Evolutionary conservation across 2,329 filamentous ascomycete species (phyloP).

Genomic region (Berkeleyomyces basicola): DNA sequence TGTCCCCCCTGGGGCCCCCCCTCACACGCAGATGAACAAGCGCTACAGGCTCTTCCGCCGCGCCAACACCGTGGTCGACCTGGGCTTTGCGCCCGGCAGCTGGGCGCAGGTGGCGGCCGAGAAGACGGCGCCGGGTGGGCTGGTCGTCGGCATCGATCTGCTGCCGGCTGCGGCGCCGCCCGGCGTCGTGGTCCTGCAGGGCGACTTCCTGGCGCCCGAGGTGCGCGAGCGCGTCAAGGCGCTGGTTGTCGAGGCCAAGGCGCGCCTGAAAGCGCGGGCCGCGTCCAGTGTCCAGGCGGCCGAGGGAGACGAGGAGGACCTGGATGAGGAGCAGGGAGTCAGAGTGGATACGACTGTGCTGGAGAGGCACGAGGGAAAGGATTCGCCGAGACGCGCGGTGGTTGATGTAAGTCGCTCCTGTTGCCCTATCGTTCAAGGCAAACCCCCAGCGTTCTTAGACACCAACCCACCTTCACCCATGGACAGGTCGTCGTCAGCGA

Average conservation of each 20-base stretch:
- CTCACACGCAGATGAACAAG: slow-evolving; percentile 49
- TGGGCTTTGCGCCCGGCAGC: slow-evolving; percentile 64
- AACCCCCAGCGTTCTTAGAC: too few species aligned
- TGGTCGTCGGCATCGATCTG: slow-evolving; percentile 81
- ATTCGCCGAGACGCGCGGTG: not conserved
- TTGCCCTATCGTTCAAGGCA: too few species aligned
- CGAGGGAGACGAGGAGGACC: slow-evolving; percentile 15
- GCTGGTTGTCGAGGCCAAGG: slow-evolving; percentile 48
- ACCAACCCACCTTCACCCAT: slow-evolving; percentile 13
- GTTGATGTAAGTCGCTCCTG: slow-evolving; percentile 5
- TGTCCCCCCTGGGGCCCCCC: not conserved
- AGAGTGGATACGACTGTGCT: not conserved
- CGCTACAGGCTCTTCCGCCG: slow-evolving; percentile 63
- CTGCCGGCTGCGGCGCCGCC: slow-evolving; percentile 81
- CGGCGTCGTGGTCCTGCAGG: slow-evolving; percentile 88
- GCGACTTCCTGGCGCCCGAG: slow-evolving; percentile 64
- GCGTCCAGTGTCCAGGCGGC: not conserved
- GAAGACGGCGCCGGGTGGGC: slow-evolving; percentile 56
- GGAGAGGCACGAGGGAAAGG: not conserved
- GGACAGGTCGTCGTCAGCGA: slow-evolving; percentile 75
- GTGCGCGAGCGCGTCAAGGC: slow-evolving; percentile 64
- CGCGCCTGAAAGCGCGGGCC: slow-evolving; percentile 14
- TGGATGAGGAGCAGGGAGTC: not conserved
- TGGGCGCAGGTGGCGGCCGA: slow-evolving; percentile 71
- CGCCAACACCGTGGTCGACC: slow-evolving; percentile 76